Evolutionary conservation across 2,329 filamentous ascomycete species (phyloP).

Genomic region (Colletotrichum phormii): DNA sequence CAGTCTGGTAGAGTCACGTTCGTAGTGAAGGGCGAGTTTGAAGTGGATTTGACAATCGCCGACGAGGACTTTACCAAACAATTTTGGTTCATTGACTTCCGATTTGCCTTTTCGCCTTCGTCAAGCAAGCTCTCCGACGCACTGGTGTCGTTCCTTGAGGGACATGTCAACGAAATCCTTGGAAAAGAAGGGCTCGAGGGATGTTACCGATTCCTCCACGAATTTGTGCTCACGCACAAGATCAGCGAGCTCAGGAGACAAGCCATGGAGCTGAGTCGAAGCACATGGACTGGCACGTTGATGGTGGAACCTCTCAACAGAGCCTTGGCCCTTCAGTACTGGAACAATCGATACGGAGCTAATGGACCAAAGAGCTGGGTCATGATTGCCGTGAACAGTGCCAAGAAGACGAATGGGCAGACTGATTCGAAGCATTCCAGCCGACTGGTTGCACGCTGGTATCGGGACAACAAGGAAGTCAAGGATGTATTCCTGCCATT

Average conservation of each 20-base stretch:
- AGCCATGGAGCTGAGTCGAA: constrained; percentile 74
- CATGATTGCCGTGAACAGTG: constrained; percentile 83
- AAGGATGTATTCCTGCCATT: constrained; percentile 75
- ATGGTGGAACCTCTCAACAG: constrained; percentile 84
- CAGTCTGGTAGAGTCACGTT: constrained; percentile 92
- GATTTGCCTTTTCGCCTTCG: constrained; percentile 82
- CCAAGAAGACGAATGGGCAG: constrained; percentile 57
- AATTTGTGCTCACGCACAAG: constrained; percentile 90
- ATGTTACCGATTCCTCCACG: constrained; percentile 89
- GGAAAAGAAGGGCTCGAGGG: constrained; percentile 77
- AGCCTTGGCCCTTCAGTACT: constrained; percentile 90
- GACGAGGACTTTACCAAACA: constrained; percentile 86
- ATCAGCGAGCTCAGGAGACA: constrained; percentile 85
- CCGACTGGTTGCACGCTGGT: constrained; percentile 79
- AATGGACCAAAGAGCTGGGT: constrained; percentile 87
- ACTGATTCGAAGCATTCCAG: constrained; percentile 61
- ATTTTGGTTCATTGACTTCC: constrained; percentile 94
- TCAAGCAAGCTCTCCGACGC: constrained; percentile 70
- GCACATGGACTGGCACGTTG: constrained; percentile 82
- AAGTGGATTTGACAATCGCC: constrained; percentile 91
- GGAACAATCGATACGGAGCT: constrained; percentile 71
- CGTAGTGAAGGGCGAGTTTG: constrained; percentile 84
- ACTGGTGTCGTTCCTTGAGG: constrained; percentile 75
- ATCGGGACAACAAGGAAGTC: constrained; percentile 83
- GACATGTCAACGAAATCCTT: constrained; percentile 78